A percentile compares a stretch with the other conserved stretches of the same genome.
Evolutionary conservation across 495 filamentous ascomycete genomes (phyloP).

Genomic region (Halenospora varia): DNA sequence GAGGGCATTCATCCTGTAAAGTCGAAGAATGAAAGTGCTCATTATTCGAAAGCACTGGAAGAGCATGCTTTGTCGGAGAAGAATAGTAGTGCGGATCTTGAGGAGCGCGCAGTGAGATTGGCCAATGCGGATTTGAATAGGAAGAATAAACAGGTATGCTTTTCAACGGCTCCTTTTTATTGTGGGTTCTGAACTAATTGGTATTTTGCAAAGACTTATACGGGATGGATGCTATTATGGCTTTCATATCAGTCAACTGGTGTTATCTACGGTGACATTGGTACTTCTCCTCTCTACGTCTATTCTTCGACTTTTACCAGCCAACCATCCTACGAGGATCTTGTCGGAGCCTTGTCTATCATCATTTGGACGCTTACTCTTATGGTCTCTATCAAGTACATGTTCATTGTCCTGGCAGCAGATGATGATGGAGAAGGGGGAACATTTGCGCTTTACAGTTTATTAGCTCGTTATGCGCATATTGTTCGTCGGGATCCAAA

Average conservation of each 20-base stretch:
- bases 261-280: slow-evolving; percentile 75
- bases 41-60: neutral
- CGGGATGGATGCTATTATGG: slow-evolving; percentile 40
- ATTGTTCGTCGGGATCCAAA: slow-evolving; percentile 27
- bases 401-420: slow-evolving; percentile 62
- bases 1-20: slow-evolving; percentile 21
- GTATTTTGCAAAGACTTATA: slow-evolving; percentile 37
- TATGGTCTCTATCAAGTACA: slow-evolving; percentile 72
- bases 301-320: slow-evolving; percentile 64
- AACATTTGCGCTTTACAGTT: slow-evolving; percentile 67
- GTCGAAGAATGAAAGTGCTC: neutral
- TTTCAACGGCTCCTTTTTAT: neutral
- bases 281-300: slow-evolving; percentile 70
- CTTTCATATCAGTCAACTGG: slow-evolving; percentile 68
- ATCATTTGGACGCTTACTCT: slow-evolving; percentile 71
- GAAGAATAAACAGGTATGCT: slow-evolving; percentile 31
- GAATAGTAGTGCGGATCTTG: slow-evolving; percentile 8
- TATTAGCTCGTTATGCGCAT: slow-evolving; percentile 62
- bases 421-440: slow-evolving; percentile 79
- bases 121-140: slow-evolving; percentile 26
- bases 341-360: slow-evolving; percentile 67
- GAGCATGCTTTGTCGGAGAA: slow-evolving; percentile 13
- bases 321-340: slow-evolving; percentile 52
- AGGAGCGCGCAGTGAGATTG: slow-evolving; percentile 20
- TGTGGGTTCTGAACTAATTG: neutral